Percentiles rank a stretch among this genome's conserved stretches.
phyloP scores from a whole-genome alignment of 2,329 filamentous ascomycete genomes.

The Claviceps pusilla region DNA sequence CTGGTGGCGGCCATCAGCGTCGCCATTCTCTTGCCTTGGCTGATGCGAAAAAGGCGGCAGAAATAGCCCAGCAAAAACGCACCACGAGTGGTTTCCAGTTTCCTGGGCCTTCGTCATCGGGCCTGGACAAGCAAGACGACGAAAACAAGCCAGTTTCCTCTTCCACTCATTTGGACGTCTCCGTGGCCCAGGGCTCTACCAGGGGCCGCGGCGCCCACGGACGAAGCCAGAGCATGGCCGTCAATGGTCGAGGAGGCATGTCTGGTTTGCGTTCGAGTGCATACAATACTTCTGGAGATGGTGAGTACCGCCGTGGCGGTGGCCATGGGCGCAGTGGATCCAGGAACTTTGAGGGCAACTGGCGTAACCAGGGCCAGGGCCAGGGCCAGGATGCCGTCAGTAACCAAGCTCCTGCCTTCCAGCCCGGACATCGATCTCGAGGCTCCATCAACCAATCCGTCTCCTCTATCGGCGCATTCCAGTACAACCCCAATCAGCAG shows the following conservation, averaged over 20 bases:
- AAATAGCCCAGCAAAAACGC: constrained; percentile 90
- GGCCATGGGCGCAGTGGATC: constrained; percentile 73
- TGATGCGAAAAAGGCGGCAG: constrained; percentile 94
- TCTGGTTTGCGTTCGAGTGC: constrained; percentile 49
- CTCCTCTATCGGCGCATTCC: constrained; percentile 69
- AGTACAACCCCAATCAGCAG: constrained; percentile 59
- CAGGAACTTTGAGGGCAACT: constrained; percentile 94
- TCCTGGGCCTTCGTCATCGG: constrained; percentile 56
- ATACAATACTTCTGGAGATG: constrained; percentile 33
- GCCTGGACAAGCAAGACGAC: constrained; percentile 44
- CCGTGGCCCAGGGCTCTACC: constrained; percentile 27
- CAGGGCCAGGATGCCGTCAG: constrained; percentile 38
- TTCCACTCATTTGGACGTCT: constrained; percentile 18
- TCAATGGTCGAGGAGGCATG: constrained; percentile 51
- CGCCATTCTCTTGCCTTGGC: constrained; percentile 88
- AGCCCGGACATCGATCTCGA: constrained; percentile 78
- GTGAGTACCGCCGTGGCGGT: constrained; percentile 61
- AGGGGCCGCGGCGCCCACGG: constrained; percentile 48
- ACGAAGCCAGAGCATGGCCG: constrained; percentile 84
- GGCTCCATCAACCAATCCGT: constrained; percentile 78
- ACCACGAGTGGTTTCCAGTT: constrained; percentile 93
- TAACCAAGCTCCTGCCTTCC: constrained; percentile 56
- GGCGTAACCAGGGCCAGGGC: constrained; percentile 63
- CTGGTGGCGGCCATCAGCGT: constrained; percentile 70
- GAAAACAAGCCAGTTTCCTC: constrained; percentile 22